Evolutionary conservation across 2,329 filamentous ascomycete genomes (phyloP).

Genomic region (Teratosphaeria gauchensis): DNA sequence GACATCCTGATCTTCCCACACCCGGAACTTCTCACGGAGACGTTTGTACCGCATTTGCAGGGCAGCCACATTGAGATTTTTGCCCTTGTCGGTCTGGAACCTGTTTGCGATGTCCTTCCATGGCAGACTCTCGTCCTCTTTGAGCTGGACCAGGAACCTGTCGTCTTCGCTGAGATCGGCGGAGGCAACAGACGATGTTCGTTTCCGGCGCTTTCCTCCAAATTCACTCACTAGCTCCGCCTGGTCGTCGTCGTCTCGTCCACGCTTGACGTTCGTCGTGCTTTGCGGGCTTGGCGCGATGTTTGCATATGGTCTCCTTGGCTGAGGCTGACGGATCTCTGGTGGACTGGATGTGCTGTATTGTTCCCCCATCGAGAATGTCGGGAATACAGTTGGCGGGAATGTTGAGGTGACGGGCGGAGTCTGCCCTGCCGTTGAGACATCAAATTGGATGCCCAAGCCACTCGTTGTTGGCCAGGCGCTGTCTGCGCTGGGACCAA

Average conservation of each 20-base stretch:
- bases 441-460: slow-evolving; percentile 31
- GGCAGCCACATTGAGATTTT: slow-evolving; percentile 41
- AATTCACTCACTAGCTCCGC: slow-evolving; percentile 17
- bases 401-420: slow-evolving; percentile 24
- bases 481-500: slow-evolving; percentile 29
- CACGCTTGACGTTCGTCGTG: slow-evolving; percentile 26
- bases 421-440: slow-evolving; percentile 18
- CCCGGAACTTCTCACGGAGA: slow-evolving; percentile 40
- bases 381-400: slow-evolving; percentile 24
- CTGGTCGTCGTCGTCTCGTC: slow-evolving; percentile 29
- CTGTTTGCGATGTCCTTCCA: slow-evolving; percentile 47
- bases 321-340: slow-evolving; percentile 27
- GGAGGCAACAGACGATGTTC: slow-evolving; percentile 27
- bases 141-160: slow-evolving; percentile 39
- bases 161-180: slow-evolving; percentile 43
- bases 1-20: slow-evolving; percentile 43
- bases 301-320: slow-evolving; percentile 32
- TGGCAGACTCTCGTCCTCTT: slow-evolving; percentile 42
- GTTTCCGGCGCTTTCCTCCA: slow-evolving; percentile 30
- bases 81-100: slow-evolving; percentile 40
- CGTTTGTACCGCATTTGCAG: slow-evolving; percentile 47
- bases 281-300: slow-evolving; percentile 35
- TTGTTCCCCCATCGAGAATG: slow-evolving; percentile 16
- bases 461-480: slow-evolving; percentile 31
- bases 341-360: slow-evolving; percentile 21